phyloP scores from a whole-genome alignment of 2,329 filamentous ascomycete genomes.

The Clarireedia sp. region DNA sequence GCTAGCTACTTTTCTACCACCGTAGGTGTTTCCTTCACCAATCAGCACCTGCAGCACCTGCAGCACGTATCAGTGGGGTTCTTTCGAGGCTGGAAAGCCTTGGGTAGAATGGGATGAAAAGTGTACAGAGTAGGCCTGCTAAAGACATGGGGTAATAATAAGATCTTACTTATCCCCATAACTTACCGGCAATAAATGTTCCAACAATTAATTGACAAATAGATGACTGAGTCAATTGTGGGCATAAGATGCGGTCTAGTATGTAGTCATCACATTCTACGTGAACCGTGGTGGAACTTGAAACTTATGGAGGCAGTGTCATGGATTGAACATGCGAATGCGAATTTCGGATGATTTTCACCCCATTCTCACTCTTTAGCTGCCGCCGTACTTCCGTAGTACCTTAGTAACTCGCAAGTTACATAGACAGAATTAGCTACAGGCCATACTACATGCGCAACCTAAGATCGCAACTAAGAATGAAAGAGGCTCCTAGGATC shows the following conservation, averaged over 20 bases:
- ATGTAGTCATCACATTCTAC: neutral
- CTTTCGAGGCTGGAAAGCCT: no score
- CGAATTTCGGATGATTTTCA: neutral
- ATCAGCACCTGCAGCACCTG: neutral
- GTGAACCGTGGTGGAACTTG: neutral
- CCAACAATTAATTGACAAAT: neutral
- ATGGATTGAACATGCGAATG: neutral
- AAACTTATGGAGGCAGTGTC: neutral
- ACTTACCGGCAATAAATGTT: neutral
- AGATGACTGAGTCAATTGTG: neutral
- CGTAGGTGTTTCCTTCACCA: neutral
- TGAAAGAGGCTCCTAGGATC: conserved; percentile 7
- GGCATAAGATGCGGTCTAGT: neutral
- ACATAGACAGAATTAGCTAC: neutral
- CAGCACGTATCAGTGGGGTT: neutral
- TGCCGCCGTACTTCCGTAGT: no score
- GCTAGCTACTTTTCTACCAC: neutral
- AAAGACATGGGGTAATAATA: no score
- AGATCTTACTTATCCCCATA: no score
- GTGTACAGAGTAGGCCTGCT: no score
- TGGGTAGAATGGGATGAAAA: neutral
- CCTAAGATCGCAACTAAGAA: neutral
- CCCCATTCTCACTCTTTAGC: no score
- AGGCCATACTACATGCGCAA: no score
- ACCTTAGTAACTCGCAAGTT: neutral